Evolutionary conservation across 2,329 filamentous ascomycete genomes (phyloP).

Genomic region (Exophiala xenobiotica): DNA sequence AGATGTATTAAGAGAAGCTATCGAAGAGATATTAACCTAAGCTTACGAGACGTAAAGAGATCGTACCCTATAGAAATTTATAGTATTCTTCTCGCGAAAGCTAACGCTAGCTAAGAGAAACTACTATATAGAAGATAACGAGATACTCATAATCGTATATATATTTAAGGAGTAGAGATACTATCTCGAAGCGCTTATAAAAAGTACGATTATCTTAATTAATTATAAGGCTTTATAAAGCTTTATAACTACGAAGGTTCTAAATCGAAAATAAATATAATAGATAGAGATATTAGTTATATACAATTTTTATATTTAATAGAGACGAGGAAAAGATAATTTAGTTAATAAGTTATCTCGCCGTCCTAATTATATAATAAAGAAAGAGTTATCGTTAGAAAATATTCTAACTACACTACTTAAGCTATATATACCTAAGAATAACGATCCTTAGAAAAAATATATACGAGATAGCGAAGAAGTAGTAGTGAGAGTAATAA

Average conservation of each 20-base stretch:
- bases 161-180: slow-evolving; percentile 31
- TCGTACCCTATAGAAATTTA: slow-evolving; percentile 9
- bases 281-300: not conserved
- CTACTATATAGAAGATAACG: slow-evolving; percentile 11
- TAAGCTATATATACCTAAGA: not conserved
- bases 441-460: not conserved
- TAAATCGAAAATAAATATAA: slow-evolving; percentile 20
- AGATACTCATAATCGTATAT: slow-evolving; percentile 26
- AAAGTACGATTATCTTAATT: slow-evolving; percentile 6
- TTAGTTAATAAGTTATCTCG: not conserved
- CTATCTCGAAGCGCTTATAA: slow-evolving; percentile 27
- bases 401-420: slow-evolving; percentile 34
- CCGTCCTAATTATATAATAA: not conserved
- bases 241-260: slow-evolving; percentile 32
- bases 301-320: slow-evolving; percentile 4
- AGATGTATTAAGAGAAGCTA: slow-evolving; percentile 24
- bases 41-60: slow-evolving; percentile 13
- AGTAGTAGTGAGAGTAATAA: not conserved
- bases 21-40: slow-evolving; percentile 25
- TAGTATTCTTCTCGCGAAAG: slow-evolving; percentile 14
- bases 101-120: slow-evolving; percentile 8
- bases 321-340: not conserved
- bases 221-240: slow-evolving; percentile 34
- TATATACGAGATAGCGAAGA: not conserved
- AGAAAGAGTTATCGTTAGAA: too few species aligned